Base-by-base conservation (phyloP, 768 basidiomycete genomes). In the Amanita molliuscula region DNA sequence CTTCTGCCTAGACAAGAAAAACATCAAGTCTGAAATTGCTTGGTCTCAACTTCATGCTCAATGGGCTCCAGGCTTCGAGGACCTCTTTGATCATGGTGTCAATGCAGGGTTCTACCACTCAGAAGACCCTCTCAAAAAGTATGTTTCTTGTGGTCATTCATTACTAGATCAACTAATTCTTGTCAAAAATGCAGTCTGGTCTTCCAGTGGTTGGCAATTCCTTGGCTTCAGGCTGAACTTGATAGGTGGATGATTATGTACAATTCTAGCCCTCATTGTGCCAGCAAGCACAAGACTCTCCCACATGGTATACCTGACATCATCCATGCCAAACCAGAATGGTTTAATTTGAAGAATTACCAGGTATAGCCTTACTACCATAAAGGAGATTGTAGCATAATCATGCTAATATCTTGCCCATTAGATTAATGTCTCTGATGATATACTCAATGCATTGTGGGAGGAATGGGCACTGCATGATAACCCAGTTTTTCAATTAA, bases 181-280 rank as follows among this genome's bases (percentile, higher is more conserved):
- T n/a, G n/a, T n/a, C n/a, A n/a, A n/a, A n/a, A n/a, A 20, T 4
- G 11, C 37, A 74, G 72, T 0, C 55, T 71, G 21, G 52, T 72
- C 0, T 75, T 74, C 38, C 61, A 60, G 0, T 75, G 67, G 67
- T 28, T 75, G 1, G 60, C 63, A 3, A 66, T 74, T 26, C 72
- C 70, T 0, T 70, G 61, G 60, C 48, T 75, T 7, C 73, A 75
- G 50, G n/a, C 2, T 0, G 68, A 73, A 49, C 48, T 73, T 0
- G 63, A 75, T 6, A 34, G 4, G 6, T 74, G 59, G 44, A 50
- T 50, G 2, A 1, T 38, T 4, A 47, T 37, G 3, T 33, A 55
- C 23, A 71, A 70, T 34, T 40, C 25, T 11, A 62, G 52, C 0
- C 11, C 36, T 4, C 56, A 56, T n/a, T 58, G 62, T 0, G 50